phyloP scores from a whole-genome alignment of 495 filamentous ascomycete genomes.

The Aspergillus bertholletiae region DNA sequence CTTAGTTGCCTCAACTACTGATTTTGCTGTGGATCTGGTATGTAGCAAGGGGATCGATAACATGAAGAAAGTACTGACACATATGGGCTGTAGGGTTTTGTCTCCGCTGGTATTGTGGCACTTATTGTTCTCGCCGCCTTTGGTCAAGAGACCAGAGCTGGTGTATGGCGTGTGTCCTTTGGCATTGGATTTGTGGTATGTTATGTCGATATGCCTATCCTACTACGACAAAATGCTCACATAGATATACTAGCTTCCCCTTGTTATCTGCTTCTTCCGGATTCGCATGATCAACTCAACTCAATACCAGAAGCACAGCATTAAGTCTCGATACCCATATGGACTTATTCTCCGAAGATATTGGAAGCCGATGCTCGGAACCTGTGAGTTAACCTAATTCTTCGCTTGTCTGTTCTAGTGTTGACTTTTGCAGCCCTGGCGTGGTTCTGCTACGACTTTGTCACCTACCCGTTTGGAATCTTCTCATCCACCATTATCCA shows the following conservation, averaged over 20 bases:
- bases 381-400: constrained; percentile 21
- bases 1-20: constrained; percentile 28
- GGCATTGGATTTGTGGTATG: constrained; percentile 32
- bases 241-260: constrained; percentile 18
- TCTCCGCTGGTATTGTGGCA: constrained; percentile 26
- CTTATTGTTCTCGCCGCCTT: constrained; percentile 31
- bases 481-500: constrained; percentile 36
- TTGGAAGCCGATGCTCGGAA: constrained; percentile 39
- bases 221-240: not conserved
- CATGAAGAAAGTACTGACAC: not conserved
- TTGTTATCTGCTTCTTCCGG: constrained; percentile 36
- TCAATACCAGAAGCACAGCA: constrained; percentile 33
- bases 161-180: constrained; percentile 36
- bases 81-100: constrained; percentile 21
- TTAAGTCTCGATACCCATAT: constrained; percentile 34
- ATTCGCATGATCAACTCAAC: constrained; percentile 36
- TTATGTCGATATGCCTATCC: not conserved
- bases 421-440: constrained; percentile 20
- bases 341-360: constrained; percentile 31
- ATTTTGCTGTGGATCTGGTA: constrained; percentile 32
- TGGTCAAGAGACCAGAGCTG: constrained; percentile 15
- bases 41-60: not conserved
- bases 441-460: constrained; percentile 42
- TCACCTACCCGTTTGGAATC: constrained; percentile 38
- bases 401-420: not conserved